Base-by-base conservation (phyloP, 805 yeast species). In the Teunomyces stri region DNA sequence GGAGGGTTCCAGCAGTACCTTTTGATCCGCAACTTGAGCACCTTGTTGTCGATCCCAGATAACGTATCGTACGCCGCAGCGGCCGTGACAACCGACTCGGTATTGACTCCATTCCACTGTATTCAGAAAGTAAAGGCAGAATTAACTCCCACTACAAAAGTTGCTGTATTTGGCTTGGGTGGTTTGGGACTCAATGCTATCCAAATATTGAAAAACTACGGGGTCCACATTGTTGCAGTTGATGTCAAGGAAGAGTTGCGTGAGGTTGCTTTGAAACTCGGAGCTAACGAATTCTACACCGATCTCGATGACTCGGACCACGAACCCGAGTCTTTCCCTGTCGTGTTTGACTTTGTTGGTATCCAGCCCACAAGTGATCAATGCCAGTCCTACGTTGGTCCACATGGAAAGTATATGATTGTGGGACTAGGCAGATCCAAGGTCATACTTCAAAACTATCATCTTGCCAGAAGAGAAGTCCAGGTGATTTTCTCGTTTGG, bases 1-100 rank as follows among this genome's bases (percentile, higher is more conserved):
- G 77, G 77, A 1, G 76, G 77, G 3, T 72, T 68, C 48, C 75
- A 69, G 51, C 62, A 66, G 46, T 72, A 70, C 50, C 54, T 72
- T 21, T 56, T 69, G 49, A 59, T 72, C 12, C 51, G 58, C n/a
- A 71, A 71, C 52, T 58, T 68, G 45, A 53, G 69, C 37, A 56
- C 61, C 2, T 55, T 72, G 48, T 52, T 72, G 30, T 72, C 71
- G 1, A 72, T 72, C 45, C 74, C 74, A 6, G 74, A 72, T 12
- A 60, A 58, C 6, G 73, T 72, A 2, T 51, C 65, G 11, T 72
- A 61, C 46, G 75, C 62, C 38, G 62, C 56, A 5, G 76, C 76
- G 0, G 76, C 76, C 1, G 65, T 70, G 6, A 65, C 76, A 11
- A 63, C 73, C 2, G 77, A 72, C 49, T 70, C 75, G 3, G 68